Conservation (phyloP, 331 rosid species). For the Rhamnella rubrinervis region DNA sequence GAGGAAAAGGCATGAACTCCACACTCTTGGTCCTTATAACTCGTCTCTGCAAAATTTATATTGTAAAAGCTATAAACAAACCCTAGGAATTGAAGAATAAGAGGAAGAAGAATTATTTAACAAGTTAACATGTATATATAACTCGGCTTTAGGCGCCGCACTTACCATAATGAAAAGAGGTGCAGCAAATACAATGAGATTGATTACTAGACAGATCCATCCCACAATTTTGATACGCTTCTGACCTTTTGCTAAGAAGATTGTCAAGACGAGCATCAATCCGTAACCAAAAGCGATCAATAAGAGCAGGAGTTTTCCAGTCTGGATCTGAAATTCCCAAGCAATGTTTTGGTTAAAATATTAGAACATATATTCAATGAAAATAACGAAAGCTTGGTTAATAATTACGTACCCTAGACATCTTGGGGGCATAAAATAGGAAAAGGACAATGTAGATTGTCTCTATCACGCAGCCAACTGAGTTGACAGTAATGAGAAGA, state of each 20-base stretch:
- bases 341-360: not conserved
- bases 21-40: slow-evolving; percentile 75
- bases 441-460: slow-evolving; percentile 50
- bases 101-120: not conserved
- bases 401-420: slow-evolving; percentile 49
- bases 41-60: slow-evolving; percentile 46
- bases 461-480: slow-evolving; percentile 75
- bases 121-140: not conserved
- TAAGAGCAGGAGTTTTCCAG: slow-evolving; percentile 49
- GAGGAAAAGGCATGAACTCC: slow-evolving; percentile 79
- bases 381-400: not conserved
- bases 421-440: slow-evolving; percentile 61
- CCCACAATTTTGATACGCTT: slow-evolving; percentile 66
- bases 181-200: slow-evolving; percentile 73
- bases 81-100: no score
- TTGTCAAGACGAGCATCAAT: slow-evolving; percentile 66
- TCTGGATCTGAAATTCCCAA: slow-evolving; percentile 44
- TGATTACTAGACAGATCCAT: slow-evolving; percentile 83
- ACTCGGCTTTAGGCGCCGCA: not conserved
- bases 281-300: slow-evolving; percentile 75
- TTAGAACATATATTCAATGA: not conserved
- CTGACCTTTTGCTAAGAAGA: slow-evolving; percentile 50
- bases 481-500: slow-evolving; percentile 81
- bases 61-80: not conserved
- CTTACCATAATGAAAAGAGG: slow-evolving; percentile 81